Base-by-base conservation (phyloP, 2,329 filamentous ascomycete species). In the Hymenotorrendiella dingleyae region DNA sequence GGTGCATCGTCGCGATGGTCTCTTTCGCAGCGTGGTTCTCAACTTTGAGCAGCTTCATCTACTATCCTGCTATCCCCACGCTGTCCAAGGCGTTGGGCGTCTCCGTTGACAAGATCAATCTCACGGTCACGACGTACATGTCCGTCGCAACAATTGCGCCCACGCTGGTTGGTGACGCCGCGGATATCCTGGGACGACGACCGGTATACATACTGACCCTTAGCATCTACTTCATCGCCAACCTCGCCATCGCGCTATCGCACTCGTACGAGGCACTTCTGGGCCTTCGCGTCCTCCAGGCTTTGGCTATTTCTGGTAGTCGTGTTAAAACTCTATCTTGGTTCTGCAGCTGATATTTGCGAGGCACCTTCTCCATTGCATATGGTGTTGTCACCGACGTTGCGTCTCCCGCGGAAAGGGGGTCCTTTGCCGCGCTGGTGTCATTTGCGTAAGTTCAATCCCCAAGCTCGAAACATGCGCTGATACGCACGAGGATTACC, bases 401-500 rank as follows among this genome's bases (percentile, higher is more conserved):
- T 7, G 67, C 75, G 12, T 80, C 76, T 0, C 72, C 73, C 2
- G 72, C 72, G 1, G 80, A 86, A 54, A 65, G 50, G 6, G 50
- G 82, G 46, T 80, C 73, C 40, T 88, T 83, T 57, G 80, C 88
- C 64, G 82, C 76, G 21, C n/a, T n/a, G n/a, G n/a, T n/a, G n/a
- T n/a, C n/a, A n/a, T n/a, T n/a, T n/a, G n/a, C n/a, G n/a, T n/a
- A n/a, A n/a, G n/a, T n/a, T n/a, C n/a, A n/a, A n/a, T n/a, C n/a
- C n/a, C n/a, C n/a, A n/a, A n/a, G n/a, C n/a, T n/a, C n/a, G n/a
- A n/a, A n/a, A n/a, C n/a, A n/a, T n/a, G n/a, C n/a, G n/a, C n/a
- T n/a, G n/a, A n/a, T n/a, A n/a, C n/a, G n/a, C n/a, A n/a, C n/a
- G n/a, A n/a, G n/a, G n/a, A n/a, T n/a, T n/a, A 41, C 34, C 14